Base-by-base conservation (phyloP, 139 green algal species). In the Volvox africanus region DNA sequence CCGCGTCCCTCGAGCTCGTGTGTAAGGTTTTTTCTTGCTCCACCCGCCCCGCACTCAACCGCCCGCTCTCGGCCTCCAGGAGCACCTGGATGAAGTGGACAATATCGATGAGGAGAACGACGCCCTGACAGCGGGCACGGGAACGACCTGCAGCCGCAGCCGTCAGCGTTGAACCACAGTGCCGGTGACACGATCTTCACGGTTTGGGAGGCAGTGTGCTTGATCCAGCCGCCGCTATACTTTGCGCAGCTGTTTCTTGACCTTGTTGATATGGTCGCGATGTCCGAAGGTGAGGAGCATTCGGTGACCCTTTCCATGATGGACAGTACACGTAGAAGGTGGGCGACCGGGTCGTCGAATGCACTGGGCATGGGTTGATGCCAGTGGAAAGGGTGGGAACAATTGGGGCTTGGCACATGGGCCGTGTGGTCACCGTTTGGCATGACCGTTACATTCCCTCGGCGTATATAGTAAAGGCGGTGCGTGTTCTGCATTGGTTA, bases 71-170 rank as follows among this genome's bases (percentile, higher is more conserved):
- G 21, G 65, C 24, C 2, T 21, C 26, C 71, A 90, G 86, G 86
- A 90, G 71, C 86, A 90, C 73, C 44, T 90, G 73, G 86, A 90
- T 32, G 86, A 90, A 1, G 86, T 32, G 20, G 73, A 90, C 44
- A 90, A 90, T 75, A 83, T 90, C 13, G 86, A 90, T 22, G 86
- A 90, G 19, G 71, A 84, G 0, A 69, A 90, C 33, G 69, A 89
- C 83, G 83, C 65, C 3, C 3, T 87, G 13, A 88, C 67, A 3
- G 26, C 30, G 14, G 61, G 61, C 61, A 88, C 61, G 13, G 78
- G 78, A n/a, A 79, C 71, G 28, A 28, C 75, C 16, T 19, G 30
- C 75, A 30, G 75, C 30, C 75, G 30, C 78, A 84, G 78, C 78
- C 37, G 21, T 84, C 78, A 13, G 78, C 78, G 19, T 84, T n/a